Base-by-base conservation (phyloP, 352 stramenopile species). In the Thalassiosira exigua region DNA sequence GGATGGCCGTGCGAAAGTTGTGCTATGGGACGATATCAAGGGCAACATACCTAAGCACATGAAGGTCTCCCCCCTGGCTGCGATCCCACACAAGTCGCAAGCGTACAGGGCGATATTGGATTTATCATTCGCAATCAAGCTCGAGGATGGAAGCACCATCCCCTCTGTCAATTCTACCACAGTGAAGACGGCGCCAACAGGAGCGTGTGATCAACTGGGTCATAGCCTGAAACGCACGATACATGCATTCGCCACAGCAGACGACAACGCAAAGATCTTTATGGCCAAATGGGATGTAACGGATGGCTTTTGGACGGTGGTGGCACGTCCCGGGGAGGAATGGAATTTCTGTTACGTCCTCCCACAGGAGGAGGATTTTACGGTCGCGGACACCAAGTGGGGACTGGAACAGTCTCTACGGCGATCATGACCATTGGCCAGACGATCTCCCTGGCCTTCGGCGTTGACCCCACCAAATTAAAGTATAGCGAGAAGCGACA, bases 311-410 rank as follows among this genome's bases (percentile, higher is more conserved):
- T 73, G 64, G 64, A 46, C 48, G 12, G 4, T 67, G 1, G 32
- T 44, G 14, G 26, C 12, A 2, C 1, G 2, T 0, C 24, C 17
- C 21, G 64, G 64, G 0, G 64, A 62, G 24, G 64, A 73, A 17
- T 73, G 50, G 48, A 73, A 73, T 22, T 73, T 73, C 26, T 24
- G 21, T 0, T 73, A 73, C 29, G 64, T 73, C 0, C 21, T 73
- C 5, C 64, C 64, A 0, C 64, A 73, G 22, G 21, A 67, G 36
- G 64, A 73, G 21, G 59, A 19, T 36, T 42, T 42, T 67, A 61
- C 17, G 69, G 69, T 4, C n/a, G 36, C 2, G 3, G 24, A 48
- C 22, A 61, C 2, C 30, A 50, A 52, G 19, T 67, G 2, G n/a
- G 1, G 32, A 29, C 1, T 44, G 1, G 4, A n/a, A 69, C 42